Base-by-base conservation (phyloP, 106 monocot species). In the Agapanthus africanus region DNA sequence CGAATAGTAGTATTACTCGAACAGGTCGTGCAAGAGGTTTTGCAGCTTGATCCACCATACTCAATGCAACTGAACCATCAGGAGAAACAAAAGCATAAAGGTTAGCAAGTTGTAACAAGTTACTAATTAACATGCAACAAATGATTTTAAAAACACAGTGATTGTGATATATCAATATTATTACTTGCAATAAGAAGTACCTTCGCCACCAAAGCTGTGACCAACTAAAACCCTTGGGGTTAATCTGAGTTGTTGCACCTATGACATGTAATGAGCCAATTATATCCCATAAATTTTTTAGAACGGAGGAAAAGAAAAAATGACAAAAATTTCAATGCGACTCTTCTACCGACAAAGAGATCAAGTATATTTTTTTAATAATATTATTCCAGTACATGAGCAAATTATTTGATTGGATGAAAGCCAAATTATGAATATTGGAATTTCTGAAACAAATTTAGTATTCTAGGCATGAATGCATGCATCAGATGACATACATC, bases 1-100 rank as follows among this genome's bases (percentile, higher is more conserved):
- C 1, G 64, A 7, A 68, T 41, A 37, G 19, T 4, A 37, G 6
- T 31, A 73, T 78, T 84, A 97, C 97, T 80, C 69, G 81, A 46
- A 92, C 92, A 70, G 92, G 97, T 37, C 97, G 79, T 67, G 97
- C 97, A 79, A 97, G 84, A 73, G 97, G 97, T 77, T 97, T 97
- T 67, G 97, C 97, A 70, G 97, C 97, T 83, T 97, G 97, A 66
- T 97, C 89, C 77, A 89, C 82, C 97, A 97, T 97, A 74, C 95
- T 95, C 54, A 95, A 65, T n/a, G 83, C 91, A 76, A 88, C 95
- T 91, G 61, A 73, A 67, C 36, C 33, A 18, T 23, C n/a, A 37
- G 21, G 0, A 37, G 35, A 44, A 36, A 54, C 2, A 6, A 39
- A 18, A 69, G 9, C 26, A 50, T 34, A 7, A 33, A 9, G 26